These are phyloP conservation scores for Penicillium crustosum DNA, from an alignment of 2,329 filamentous ascomycete genomes.

Conservation along the genomic window DNA sequence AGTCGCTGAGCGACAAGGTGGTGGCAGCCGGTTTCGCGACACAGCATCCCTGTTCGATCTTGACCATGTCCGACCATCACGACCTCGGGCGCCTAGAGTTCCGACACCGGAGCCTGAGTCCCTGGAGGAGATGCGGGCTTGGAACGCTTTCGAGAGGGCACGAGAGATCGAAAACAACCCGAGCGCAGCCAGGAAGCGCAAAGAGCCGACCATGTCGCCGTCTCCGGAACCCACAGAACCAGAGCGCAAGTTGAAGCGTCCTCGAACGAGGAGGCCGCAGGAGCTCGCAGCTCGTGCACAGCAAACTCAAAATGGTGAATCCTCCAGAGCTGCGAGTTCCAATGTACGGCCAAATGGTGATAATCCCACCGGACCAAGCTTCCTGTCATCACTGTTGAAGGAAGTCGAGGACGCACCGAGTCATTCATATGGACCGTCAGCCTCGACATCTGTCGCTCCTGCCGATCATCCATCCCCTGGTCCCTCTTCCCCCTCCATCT, in stretches of 20 bases:
- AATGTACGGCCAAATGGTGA: slow-evolving; percentile 37
- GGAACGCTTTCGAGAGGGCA: slow-evolving; percentile 87
- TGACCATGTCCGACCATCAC: slow-evolving; percentile 42
- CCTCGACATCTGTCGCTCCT: slow-evolving; percentile 37
- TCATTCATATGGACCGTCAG: slow-evolving; percentile 34
- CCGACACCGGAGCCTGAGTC: slow-evolving; percentile 64
- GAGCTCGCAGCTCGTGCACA: slow-evolving; percentile 50
- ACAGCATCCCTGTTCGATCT: slow-evolving; percentile 63
- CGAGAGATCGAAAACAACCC: slow-evolving; percentile 63
- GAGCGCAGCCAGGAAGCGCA: slow-evolving; percentile 47
- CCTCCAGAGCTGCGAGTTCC: slow-evolving; percentile 37
- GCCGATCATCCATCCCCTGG: slow-evolving; percentile 41
- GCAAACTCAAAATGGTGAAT: slow-evolving; percentile 43
- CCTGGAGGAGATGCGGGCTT: slow-evolving; percentile 76
- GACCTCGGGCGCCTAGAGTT: slow-evolving; percentile 40
- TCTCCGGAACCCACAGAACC: slow-evolving; percentile 67
- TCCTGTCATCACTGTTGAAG: slow-evolving; percentile 80
- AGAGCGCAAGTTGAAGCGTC: slow-evolving; percentile 82
- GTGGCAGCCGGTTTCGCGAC: slow-evolving; percentile 68
- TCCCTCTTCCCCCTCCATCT: slow-evolving; percentile 45
- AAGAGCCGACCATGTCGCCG: slow-evolving; percentile 71
- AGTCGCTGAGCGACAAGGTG: slow-evolving; percentile 78
- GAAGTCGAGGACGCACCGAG: slow-evolving; percentile 69
- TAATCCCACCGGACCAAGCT: slow-evolving; percentile 63
- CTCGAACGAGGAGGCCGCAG: slow-evolving; percentile 70